Base-by-base conservation (phyloP, 2,329 filamentous ascomycete species). In the Plectosphaerella plurivora region DNA sequence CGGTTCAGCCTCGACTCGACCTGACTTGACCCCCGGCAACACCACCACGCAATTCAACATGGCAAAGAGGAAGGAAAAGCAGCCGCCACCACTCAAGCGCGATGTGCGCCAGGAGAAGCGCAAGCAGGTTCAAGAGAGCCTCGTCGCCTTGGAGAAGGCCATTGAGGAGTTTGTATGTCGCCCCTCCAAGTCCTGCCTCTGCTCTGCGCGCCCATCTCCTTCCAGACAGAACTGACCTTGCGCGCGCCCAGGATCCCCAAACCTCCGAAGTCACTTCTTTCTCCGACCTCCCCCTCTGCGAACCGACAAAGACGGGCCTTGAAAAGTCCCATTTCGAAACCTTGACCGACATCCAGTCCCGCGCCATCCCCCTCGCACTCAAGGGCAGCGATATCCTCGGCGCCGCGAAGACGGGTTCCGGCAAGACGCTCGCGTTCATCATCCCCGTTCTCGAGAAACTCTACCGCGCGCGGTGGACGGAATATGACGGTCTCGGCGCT, bases 381-480 rank as follows among this genome's bases (percentile, higher is more conserved):
- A 89, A 95, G 69, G 89, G 90, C 53, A 76, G 77, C 53, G 94
- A 99, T 68, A 89, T 99, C 41, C 84, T 99, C 41, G 94, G 92
- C 42, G 94, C 94, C 5, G 94, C 94, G 41, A 97, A 96, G 72
- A 97, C 93, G 0, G 93, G 93, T 49, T 95, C 89, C 65, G 93
- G 93, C 64, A 97, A 97, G 76, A 97, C 93, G 0, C 78, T 99
- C 22, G 90, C 94, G 1, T 99, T 99, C 67, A 73, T 99, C 8
- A 76, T 97, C 3, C 94, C 94, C 1, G 87, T 97, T 0, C 81
- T 99, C 48, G 94, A 99, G 70, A 95, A 93, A 63, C 80, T 99
- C 3, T 94, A 96, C 69, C 86, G 91, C 49, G 83, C 86, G 52
- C 89, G 87, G 78, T 97, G 92, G 86, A 89, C 94, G 15, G 89